Evolutionary conservation across 768 basidiomycete genomes (phyloP), one percentile per base, ranked within the genome.

Genomic region (Auriscalpium microsporum): DNA sequence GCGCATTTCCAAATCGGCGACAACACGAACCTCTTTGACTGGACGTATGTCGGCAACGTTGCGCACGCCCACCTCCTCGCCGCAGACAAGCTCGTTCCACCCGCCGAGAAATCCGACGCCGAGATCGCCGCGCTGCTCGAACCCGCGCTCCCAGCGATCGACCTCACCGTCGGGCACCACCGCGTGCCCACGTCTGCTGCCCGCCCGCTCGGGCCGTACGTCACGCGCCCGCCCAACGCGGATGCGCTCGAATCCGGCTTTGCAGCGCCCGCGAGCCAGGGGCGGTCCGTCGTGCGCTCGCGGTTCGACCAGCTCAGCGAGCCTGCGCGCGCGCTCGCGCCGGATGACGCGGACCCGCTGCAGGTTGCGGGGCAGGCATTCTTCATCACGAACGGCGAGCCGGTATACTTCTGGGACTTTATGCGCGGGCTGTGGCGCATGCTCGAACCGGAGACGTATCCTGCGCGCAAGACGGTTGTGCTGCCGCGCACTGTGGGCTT

Each of bases 361-460:
- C 79, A 85, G 61, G 90, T 97, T 52, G 94, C 92, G 5, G 95
- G 95, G 0, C 90, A 97, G 68, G 90, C 73, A 3, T 99, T 94
- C 75, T 95, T 93, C 78, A 90, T 99, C 71, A 94, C 94, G 55
- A 98, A 98, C 65, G 93, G 94, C 58, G 94, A 98, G 67, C 95
- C 94, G 2, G 78, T 85, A 54, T 90, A 91, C 70, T 97, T 97
- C 75, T 99, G 95, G 95, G 94, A 96, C 72, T 85, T 95, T 65
- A 77, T 84, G 34, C 80, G 91, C 7, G 70, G 79, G 2, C 71
- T 96, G n/a, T 98, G 91, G 92, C 71, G 77, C 33, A 73, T 75
- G 48, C 69, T 73, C n/a, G 71, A 68, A 1, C 62, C 60, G 56
- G 63, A 65, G 61, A 67, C 72, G 50, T 72, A 78, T 50, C 83